These are phyloP conservation scores for Penicillium ochrochloron DNA, from an alignment of 495 filamentous ascomycete species.

Conservation along the genomic window DNA sequence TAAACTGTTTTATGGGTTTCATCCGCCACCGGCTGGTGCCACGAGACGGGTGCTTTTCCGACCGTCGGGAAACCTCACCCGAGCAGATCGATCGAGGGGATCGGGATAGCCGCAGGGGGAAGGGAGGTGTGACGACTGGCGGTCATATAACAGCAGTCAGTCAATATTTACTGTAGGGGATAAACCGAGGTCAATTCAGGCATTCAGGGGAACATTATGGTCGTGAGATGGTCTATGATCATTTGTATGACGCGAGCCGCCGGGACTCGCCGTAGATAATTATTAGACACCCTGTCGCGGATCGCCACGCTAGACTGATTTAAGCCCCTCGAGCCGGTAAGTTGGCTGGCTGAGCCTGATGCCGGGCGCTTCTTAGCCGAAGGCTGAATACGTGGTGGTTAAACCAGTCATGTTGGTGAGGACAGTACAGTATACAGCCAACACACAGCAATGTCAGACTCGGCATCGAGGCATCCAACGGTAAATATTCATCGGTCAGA, in stretches of 20 bases:
- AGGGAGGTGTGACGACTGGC: not conserved
- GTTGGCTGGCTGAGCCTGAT: constrained; percentile 17
- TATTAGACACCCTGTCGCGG: not conserved
- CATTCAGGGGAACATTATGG: not conserved
- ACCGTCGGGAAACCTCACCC: constrained; percentile 1
- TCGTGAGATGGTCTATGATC: not conserved
- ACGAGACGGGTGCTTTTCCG: not conserved
- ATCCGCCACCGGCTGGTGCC: not conserved
- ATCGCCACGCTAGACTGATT: not conserved
- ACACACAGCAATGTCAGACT: not conserved
- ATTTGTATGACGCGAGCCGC: constrained; percentile 1
- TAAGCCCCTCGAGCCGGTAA: not conserved
- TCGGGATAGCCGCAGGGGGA: not conserved
- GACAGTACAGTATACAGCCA: not conserved
- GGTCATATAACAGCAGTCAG: not conserved
- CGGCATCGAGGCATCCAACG: not conserved
- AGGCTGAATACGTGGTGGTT: not conserved
- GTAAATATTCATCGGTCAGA: not conserved
- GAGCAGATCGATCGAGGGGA: not conserved
- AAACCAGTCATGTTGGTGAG: not conserved
- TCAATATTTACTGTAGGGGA: not conserved
- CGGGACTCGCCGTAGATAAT: not conserved
- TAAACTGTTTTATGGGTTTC: not conserved
- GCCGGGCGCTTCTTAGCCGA: constrained; percentile 21
- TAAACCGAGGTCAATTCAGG: not conserved